Evolutionary conservation across 2,329 filamentous ascomycete species (phyloP), one percentile per base, ranked within the genome.

Genomic region (Metarhizium guizhouense): DNA sequence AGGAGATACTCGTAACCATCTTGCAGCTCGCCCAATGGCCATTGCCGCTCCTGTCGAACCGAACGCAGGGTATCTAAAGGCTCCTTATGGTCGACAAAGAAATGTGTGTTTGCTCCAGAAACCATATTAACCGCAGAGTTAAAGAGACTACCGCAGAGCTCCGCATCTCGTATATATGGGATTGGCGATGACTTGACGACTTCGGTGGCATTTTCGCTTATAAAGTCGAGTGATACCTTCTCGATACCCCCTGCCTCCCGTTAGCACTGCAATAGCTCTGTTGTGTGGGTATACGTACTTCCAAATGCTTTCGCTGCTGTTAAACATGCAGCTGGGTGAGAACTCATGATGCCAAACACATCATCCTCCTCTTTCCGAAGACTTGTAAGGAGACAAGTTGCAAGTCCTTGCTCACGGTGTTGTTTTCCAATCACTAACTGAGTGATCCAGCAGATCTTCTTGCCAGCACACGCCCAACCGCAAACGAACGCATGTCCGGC

Each of bases 321-420:
- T 49, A 69, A 55, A 61, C 63, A 68, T 16, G 68, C 63, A 62
- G 68, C 68, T 45, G 70, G 70, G 62, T 73, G 66, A 51, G 71
- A 73, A 62, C 69, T 73, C 64, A 72, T 69, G 52, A 74, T 63
- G 51, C 72, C 69, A 58, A 67, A 74, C 48, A 71, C 59, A 58
- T 69, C 64, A 54, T 53, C 51, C 20, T n/a, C 16, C 3, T 40
- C 11, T 7, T 30, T 18, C 16, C n/a, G n/a, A 18, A 47, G 25
- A 16, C 13, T 29, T 11, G 25, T 16, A 3, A 53, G 38, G 20
- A 53, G 51, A 16, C 7, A 32, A 4, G 16, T 60, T 47, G 70
- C 70, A 56, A 75, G 64, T 30, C 68, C 64, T 59, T 63, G 68
- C 56, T 69, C 64, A 52, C 72, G 68, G 58, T 68, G 71, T 38